These are phyloP conservation scores for Fusarium liriodendri DNA, from an alignment of 2,329 filamentous ascomycete genomes.

Conservation along the genomic window DNA sequence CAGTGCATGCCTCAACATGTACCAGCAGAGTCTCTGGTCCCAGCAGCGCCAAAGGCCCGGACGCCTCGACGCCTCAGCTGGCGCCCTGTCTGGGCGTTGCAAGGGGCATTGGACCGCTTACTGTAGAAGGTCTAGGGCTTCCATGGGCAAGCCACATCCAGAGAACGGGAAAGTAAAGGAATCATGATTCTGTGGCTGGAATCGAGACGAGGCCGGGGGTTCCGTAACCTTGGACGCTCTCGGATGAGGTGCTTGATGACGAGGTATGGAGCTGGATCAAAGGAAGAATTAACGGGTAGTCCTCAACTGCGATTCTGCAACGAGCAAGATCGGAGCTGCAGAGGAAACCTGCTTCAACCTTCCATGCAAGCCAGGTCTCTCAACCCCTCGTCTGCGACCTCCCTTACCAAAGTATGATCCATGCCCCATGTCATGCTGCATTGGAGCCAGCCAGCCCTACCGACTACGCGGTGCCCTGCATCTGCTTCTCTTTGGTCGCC, in stretches of 20 bases:
- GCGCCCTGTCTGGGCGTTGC: constrained; percentile 17
- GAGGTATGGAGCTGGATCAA: constrained; percentile 14
- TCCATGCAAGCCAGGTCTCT: constrained; percentile 19
- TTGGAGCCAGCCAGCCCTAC: neutral
- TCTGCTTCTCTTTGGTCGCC: neutral
- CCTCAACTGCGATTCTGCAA: neutral
- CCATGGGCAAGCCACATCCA: constrained; percentile 32
- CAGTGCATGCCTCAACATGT: constrained; percentile 13
- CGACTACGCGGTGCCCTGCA: neutral
- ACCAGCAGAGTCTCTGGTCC: constrained; percentile 24
- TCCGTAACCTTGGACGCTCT: constrained; percentile 14
- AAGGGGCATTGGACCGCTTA: constrained; percentile 26
- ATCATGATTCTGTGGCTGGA: constrained; percentile 31
- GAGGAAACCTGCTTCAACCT: constrained; percentile 4
- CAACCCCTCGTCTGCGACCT: constrained; percentile 14
- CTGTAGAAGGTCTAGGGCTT: constrained; percentile 13
- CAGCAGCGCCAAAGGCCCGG: neutral
- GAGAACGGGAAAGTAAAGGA: neutral
- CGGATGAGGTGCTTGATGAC: neutral
- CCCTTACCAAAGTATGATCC: constrained; percentile 16
- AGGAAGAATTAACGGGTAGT: neutral
- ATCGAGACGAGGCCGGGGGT: constrained; percentile 17
- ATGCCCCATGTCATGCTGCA: constrained; percentile 16
- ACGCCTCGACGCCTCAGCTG: neutral
- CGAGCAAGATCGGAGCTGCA: neutral